These are phyloP conservation scores for Hypocreales sp. DNA, from an alignment of 2,329 filamentous ascomycete genomes.

Conservation along the genomic window DNA sequence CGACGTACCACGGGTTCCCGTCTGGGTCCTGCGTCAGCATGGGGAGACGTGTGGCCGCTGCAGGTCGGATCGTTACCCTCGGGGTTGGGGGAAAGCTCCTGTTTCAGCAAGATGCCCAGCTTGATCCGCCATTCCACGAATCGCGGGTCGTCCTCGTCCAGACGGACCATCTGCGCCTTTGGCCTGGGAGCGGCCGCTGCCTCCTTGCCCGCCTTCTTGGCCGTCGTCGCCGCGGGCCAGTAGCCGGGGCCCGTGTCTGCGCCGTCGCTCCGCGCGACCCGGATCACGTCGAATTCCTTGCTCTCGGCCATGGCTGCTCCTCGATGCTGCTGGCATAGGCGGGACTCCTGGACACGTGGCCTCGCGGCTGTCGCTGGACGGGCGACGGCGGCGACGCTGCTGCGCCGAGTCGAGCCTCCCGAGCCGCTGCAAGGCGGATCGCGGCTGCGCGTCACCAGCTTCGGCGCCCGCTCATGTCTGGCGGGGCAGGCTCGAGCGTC, in stretches of 20 bases:
- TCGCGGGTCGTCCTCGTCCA: slow-evolving; percentile 26
- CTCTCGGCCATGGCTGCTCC: slow-evolving; percentile 14
- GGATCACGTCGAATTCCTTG: slow-evolving; percentile 25
- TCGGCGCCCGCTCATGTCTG: slow-evolving; percentile 1
- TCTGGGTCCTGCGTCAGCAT: slow-evolving; percentile 12
- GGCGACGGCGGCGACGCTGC: too few relatives aligned
- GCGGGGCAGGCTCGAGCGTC: too few relatives aligned
- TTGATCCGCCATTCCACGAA: slow-evolving; percentile 30
- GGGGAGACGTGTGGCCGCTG: too few relatives aligned
- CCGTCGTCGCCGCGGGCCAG: slow-evolving; percentile 19
- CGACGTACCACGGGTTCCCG: slow-evolving; percentile 26
- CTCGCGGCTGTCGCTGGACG: too few relatives aligned
- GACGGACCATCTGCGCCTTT: slow-evolving; percentile 26
- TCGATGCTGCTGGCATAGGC: too few relatives aligned
- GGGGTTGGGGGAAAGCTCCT: slow-evolving; percentile 24
- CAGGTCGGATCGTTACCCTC: slow-evolving; percentile 15
- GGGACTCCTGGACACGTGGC: too few relatives aligned
- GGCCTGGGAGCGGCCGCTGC: slow-evolving; percentile 13
- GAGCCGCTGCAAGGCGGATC: not conserved
- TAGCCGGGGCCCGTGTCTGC: slow-evolving; percentile 27
- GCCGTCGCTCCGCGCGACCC: slow-evolving; percentile 29
- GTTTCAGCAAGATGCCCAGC: slow-evolving; percentile 27
- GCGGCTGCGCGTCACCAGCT: slow-evolving; percentile 1
- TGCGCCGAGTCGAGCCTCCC: too few relatives aligned
- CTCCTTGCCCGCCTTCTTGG: slow-evolving; percentile 22